Evolutionary conservation across 257 asterid genomes (phyloP).

Genomic region (Thymus quinquecostatus): DNA sequence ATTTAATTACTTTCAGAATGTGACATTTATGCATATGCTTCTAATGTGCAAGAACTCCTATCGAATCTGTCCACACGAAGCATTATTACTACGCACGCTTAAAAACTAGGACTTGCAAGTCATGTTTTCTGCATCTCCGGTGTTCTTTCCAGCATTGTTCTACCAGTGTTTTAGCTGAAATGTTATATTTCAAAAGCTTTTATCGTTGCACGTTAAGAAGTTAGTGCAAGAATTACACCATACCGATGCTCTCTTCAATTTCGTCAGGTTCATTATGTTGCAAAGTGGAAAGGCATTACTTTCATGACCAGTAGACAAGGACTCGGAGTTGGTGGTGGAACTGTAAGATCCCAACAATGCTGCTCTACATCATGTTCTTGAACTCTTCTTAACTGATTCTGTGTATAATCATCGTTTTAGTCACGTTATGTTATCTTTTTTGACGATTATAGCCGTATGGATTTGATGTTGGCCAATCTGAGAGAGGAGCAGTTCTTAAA

Average conservation of each 20-base stretch:
- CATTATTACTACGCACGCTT: too few species aligned
- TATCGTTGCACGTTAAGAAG: neutral
- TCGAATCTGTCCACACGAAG: neutral
- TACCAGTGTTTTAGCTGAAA: neutral
- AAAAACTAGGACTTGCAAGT: slow-evolving; percentile 12
- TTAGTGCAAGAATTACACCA: neutral
- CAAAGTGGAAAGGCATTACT: slow-evolving; percentile 90
- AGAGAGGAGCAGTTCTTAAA: slow-evolving; percentile 82
- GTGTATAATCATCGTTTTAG: neutral
- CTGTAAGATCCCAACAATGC: slow-evolving; percentile 50
- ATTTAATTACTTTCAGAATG: slow-evolving; percentile 27
- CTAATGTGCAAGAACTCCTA: slow-evolving; percentile 14
- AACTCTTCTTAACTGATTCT: neutral
- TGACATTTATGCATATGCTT: slow-evolving; percentile 18
- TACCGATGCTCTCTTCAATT: slow-evolving; percentile 16
- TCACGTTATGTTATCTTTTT: neutral
- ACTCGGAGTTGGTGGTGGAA: slow-evolving; percentile 93
- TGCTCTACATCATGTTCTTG: neutral
- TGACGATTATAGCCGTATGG: slow-evolving; percentile 77
- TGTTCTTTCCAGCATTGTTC: too few species aligned
- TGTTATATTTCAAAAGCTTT: neutral
- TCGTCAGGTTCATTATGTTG: slow-evolving; percentile 88
- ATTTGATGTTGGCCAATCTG: slow-evolving; percentile 91
- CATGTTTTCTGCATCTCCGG: neutral
- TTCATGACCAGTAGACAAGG: slow-evolving; percentile 98